Evolutionary conservation across 2,329 filamentous ascomycete species (phyloP).

Genomic region (Uncinocarpus reesii): DNA sequence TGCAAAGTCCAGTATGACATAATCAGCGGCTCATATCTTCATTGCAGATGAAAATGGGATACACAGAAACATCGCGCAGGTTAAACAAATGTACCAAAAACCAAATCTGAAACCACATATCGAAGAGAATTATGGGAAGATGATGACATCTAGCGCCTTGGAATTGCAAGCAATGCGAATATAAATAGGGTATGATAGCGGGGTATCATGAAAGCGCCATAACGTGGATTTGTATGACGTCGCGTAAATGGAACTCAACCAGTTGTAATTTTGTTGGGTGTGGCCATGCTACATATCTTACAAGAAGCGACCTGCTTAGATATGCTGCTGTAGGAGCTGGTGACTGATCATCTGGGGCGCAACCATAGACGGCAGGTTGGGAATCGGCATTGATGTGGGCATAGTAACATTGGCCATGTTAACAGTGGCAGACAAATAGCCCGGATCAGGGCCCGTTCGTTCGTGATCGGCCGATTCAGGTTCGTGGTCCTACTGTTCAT

Average conservation of each 20-base stretch:
- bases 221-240: background rate
- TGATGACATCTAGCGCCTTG: background rate
- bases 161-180: slow-evolving; percentile 8
- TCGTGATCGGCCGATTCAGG: slow-evolving; percentile 70
- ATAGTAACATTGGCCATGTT: slow-evolving; percentile 31
- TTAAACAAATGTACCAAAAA: slow-evolving; percentile 6
- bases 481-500: slow-evolving; percentile 80
- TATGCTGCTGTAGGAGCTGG: slow-evolving; percentile 36
- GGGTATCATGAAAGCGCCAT: slow-evolving; percentile 2
- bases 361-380: slow-evolving; percentile 34
- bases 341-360: slow-evolving; percentile 35
- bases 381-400: slow-evolving; percentile 28
- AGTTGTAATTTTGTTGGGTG: background rate
- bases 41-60: background rate
- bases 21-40: slow-evolving; percentile 2
- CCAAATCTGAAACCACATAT: background rate
- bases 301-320: slow-evolving; percentile 21
- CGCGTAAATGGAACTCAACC: background rate
- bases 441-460: slow-evolving; percentile 45
- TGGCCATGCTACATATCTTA: background rate
- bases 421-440: slow-evolving; percentile 23
- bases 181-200: slow-evolving; percentile 1
- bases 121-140: background rate
- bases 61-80: slow-evolving; percentile 4
- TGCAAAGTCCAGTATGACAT: background rate